Base-by-base conservation (phyloP, 768 basidiomycete genomes). In the Lentinula aciculospora region DNA sequence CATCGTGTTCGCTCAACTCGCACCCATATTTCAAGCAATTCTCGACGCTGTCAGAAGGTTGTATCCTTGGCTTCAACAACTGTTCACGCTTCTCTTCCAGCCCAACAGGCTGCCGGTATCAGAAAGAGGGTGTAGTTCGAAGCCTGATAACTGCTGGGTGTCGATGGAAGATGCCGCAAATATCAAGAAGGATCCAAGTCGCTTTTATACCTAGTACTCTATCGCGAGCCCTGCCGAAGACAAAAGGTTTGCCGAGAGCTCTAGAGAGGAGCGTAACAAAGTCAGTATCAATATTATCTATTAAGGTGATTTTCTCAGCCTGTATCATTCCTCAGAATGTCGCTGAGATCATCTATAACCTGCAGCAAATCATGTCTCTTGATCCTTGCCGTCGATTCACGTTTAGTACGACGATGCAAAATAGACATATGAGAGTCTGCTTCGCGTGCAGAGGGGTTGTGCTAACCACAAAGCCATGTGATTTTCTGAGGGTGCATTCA, bases 361-460 rank as follows among this genome's bases (percentile, higher is more conserved):
- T 48, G 12, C 27, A 17, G 10, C 47, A 48, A 8, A n/a, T 31
- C 27, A 25, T 48, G 47, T 13, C 29, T 25, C 25, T 48, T 3
- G 47, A 48, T 48, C 47, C 47, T 48, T 48, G 47, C 17, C 47
- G 47, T 48, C 47, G 28, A 17, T 48, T 48, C 28, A 48, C 47
- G 3, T 28, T 48, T 29, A 15, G 47, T 4, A n/a, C 19, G 17
- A 48, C 9, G 19, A 48, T 48, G 17, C 28, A 48, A 19, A 29
- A 32, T 48, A 27, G 47, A 3, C 25, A 48, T 3, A 2, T 48
- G 9, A 27, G 47, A 48, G 27, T 27, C 27, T 48, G 47, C 28
- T 27, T 48, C 7, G 47, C 47, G 10, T 48, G 47, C 17, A 0
- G 47, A 3, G 28, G 28, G 4, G 27, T 48, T n/a, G 25, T 48